Percentiles rank a stretch among this genome's conserved stretches.
Conservation (phyloP, 169 alveolate genomes). For the Plasmodium gallinaceum region DNA sequence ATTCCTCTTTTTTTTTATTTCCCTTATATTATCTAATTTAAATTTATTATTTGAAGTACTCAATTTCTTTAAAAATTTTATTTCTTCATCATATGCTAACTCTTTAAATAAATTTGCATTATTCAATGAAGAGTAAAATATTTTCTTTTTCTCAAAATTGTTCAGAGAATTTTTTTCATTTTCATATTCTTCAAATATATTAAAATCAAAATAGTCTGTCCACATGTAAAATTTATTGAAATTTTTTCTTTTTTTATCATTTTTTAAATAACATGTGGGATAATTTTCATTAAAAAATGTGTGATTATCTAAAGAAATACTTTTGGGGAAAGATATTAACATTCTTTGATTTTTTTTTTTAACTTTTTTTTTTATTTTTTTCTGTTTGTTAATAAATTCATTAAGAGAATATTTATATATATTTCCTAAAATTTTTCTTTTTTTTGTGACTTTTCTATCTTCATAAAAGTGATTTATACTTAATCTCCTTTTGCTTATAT, state of each 20-base stretch:
- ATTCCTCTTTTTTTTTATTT: constrained; percentile 40
- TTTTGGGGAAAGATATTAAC: not conserved
- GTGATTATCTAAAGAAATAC: not conserved
- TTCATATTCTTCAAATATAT: constrained; percentile 51
- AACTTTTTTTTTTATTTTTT: not conserved
- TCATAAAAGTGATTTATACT: no score
- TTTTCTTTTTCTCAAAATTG: not conserved
- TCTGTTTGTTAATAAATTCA: not conserved
- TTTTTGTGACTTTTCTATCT: no score
- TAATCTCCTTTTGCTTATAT: not conserved
- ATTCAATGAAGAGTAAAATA: not conserved
- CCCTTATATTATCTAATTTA: constrained; percentile 2
- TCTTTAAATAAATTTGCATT: constrained; percentile 34
- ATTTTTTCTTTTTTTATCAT: constrained; percentile 10
- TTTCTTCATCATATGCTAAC: constrained; percentile 18
- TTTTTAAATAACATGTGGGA: not conserved
- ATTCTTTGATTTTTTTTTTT: not conserved
- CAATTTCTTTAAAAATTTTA: not conserved
- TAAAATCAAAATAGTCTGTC: constrained; percentile 33
- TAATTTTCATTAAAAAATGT: not conserved
- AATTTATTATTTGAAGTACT: not conserved
- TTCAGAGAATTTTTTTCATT: not conserved
- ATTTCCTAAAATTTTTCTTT: no score
- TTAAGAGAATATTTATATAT: not conserved
- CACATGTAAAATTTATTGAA: not conserved